Conservation (phyloP, 305 asterid genomes). For the Solanum aculeatissimum region DNA sequence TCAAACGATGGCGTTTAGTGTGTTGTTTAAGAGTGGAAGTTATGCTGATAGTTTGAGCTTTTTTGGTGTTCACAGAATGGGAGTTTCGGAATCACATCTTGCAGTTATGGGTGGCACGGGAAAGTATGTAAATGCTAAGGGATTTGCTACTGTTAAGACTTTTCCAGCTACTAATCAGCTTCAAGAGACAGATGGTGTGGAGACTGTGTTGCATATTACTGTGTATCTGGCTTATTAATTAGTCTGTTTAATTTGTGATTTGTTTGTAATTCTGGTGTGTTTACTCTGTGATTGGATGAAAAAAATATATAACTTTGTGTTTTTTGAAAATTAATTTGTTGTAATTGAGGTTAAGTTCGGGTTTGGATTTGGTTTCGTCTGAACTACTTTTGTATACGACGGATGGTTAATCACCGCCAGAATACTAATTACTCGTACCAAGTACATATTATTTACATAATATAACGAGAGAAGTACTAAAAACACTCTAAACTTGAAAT, state of each 20-base stretch:
- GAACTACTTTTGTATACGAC: background rate
- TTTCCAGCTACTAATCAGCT: conserved; percentile 29
- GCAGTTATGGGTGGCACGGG: conserved; percentile 87
- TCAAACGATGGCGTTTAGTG: conserved; percentile 73
- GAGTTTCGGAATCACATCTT: conserved; percentile 66
- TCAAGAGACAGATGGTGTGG: conserved; percentile 59
- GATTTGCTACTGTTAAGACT: conserved; percentile 56
- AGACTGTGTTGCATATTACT: conserved; percentile 53
- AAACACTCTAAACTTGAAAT: too few relatives aligned
- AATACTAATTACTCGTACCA: too few relatives aligned
- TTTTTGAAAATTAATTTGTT: background rate
- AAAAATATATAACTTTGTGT: background rate
- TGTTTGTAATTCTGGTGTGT: background rate
- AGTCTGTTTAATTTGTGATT: background rate
- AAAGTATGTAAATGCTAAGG: conserved; percentile 59
- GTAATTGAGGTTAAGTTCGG: background rate
- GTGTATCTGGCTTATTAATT: conserved; percentile 58
- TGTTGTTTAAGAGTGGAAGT: conserved; percentile 56
- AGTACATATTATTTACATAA: too few relatives aligned
- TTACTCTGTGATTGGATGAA: background rate
- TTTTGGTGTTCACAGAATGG: conserved; percentile 56
- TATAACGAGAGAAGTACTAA: too few relatives aligned
- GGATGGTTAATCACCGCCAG: background rate
- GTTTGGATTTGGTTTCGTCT: background rate
- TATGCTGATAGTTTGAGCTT: conserved; percentile 58